Evolutionary conservation across 2,329 filamentous ascomycete species (phyloP).

Genomic region (Fusarium sp.): DNA sequence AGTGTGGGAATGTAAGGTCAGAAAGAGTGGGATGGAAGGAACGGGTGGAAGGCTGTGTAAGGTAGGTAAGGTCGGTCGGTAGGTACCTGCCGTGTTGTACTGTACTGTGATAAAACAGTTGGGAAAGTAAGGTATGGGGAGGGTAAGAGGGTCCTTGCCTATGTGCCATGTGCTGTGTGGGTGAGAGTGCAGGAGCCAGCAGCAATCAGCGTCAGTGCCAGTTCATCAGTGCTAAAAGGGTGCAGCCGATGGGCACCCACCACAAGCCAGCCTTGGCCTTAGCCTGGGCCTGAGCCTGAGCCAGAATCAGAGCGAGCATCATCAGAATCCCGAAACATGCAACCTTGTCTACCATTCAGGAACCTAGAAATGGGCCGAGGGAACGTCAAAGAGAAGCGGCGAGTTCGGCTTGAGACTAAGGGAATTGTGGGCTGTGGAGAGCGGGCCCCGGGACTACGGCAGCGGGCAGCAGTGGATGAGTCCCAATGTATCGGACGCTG

Average conservation of each 20-base stretch:
- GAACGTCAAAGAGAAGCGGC: conserved; percentile 27
- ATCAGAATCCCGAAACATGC: conserved; percentile 21
- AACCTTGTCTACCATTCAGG: conserved; percentile 24
- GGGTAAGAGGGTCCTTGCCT: conserved; percentile 25
- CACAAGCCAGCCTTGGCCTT: conserved; percentile 12
- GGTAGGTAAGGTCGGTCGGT: conserved; percentile 7
- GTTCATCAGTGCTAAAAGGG: conserved; percentile 33
- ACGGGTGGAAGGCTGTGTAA: conserved; percentile 41
- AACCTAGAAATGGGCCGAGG: conserved; percentile 35
- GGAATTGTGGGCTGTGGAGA: conserved; percentile 38
- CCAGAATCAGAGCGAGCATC: conserved; percentile 10
- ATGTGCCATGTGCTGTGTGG: conserved; percentile 30
- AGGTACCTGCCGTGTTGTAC: conserved; percentile 27
- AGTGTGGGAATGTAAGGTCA: conserved; percentile 29
- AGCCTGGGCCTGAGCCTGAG: neutral
- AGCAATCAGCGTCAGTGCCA: conserved; percentile 22
- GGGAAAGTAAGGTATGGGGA: conserved; percentile 14
- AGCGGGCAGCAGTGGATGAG: conserved; percentile 36
- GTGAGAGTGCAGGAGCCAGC: conserved; percentile 22
- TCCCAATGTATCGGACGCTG: conserved; percentile 38
- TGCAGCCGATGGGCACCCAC: conserved; percentile 29
- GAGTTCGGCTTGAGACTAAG: conserved; percentile 30
- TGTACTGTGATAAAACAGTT: conserved; percentile 17
- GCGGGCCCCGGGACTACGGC: conserved; percentile 42
- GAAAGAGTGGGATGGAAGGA: conserved; percentile 36